A percentile compares a stretch with the other conserved stretches of the same genome.
These are phyloP conservation scores for Annona cherimola DNA, from an alignment of 164 flowering plant genomes.

Conservation along the genomic window DNA sequence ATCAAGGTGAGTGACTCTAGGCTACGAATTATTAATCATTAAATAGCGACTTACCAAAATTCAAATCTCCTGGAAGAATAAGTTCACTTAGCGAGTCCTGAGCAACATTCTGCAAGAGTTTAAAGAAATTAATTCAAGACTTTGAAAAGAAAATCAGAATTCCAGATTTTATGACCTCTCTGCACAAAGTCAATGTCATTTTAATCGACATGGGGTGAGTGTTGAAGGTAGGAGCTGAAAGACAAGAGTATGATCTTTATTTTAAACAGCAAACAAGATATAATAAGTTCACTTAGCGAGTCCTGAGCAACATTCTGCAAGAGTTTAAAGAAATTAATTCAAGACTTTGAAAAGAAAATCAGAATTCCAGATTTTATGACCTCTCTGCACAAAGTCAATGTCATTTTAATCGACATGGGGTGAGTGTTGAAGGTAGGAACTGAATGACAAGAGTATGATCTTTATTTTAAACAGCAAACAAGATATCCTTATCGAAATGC, in stretches of 20 bases:
- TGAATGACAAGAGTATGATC: background rate
- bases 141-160: background rate
- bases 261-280: background rate
- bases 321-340: constrained; percentile 4
- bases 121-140: background rate
- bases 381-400: background rate
- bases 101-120: constrained; percentile 76
- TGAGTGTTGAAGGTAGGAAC: background rate
- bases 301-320: constrained; percentile 90
- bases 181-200: background rate
- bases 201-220: background rate
- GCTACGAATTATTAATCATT: background rate
- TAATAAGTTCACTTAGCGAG: constrained; percentile 48
- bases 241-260: background rate
- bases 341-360: background rate
- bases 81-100: constrained; percentile 54
- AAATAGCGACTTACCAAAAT: constrained; percentile 35
- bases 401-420: background rate
- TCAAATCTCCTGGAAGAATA: constrained; percentile 35
- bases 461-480: background rate
- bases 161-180: background rate
- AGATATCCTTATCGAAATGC: background rate
- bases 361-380: background rate
- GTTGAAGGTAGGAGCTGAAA: background rate
- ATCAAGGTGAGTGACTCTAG: background rate